Percentiles rank a stretch among this genome's conserved stretches.
Evolutionary conservation across 176 grass and related monocot species (phyloP).

Genomic region (Musa itinerans): DNA sequence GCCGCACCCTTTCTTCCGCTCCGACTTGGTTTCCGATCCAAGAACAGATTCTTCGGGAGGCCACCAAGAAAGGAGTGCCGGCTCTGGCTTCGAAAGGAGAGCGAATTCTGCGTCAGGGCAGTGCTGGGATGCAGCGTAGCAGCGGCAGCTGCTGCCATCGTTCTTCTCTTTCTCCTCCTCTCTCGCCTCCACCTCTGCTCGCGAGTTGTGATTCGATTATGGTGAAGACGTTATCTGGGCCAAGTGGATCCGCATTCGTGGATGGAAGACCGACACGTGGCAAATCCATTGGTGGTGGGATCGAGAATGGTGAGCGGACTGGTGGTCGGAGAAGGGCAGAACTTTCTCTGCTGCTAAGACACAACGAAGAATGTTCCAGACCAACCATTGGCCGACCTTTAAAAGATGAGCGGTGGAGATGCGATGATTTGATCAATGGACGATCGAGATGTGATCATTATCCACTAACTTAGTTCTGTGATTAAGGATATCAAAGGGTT

Average conservation of each 20-base stretch:
- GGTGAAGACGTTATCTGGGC: background rate
- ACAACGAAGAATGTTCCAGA: too few species aligned
- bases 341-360: too few species aligned
- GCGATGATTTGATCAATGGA: too few species aligned
- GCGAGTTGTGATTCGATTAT: background rate
- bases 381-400: too few species aligned
- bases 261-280: background rate
- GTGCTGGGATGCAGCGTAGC: slow-evolving; percentile 21
- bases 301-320: too few species aligned
- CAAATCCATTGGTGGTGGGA: background rate
- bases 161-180: background rate
- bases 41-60: background rate
- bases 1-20: slow-evolving; percentile 1
- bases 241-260: background rate
- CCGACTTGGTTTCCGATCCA: slow-evolving; percentile 3
- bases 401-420: too few species aligned
- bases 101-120: slow-evolving; percentile 11
- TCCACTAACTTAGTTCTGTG: too few species aligned
- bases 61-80: background rate
- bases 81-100: background rate
- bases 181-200: background rate
- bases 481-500: too few species aligned
- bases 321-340: too few species aligned
- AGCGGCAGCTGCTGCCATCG: slow-evolving; percentile 27
- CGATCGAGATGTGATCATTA: too few species aligned